Base-by-base conservation (phyloP, 805 yeast genomes). In the Candida ascalaphidarum region DNA sequence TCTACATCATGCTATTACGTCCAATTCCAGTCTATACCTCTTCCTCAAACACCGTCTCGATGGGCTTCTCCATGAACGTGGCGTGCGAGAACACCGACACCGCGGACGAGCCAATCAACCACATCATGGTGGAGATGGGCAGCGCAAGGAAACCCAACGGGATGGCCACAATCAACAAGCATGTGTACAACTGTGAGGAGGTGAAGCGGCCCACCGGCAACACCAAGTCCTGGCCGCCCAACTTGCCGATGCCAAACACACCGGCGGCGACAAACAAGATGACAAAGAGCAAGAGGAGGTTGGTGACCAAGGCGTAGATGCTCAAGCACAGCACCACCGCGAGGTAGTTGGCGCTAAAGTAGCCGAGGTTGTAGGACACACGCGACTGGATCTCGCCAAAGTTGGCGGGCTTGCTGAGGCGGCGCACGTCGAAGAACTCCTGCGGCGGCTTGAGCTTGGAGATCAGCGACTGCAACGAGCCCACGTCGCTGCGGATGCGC, bases 31-130 rank as follows among this genome's bases (percentile, higher is more conserved):
- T 13, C 30, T 48, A 62, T 21, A 62, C 68, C 40, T 81, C 84
- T 51, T 85, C 96, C 49, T 86, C 92, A 50, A 89, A 92, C 12
- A 89, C 88, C 21, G 89, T 77, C 61, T 92, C 97, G 35, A 88
- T 78, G 13, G 98, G 98, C 60, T 89, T 92, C 50, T 92, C 97
- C 73, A 92, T 68, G 37, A 89, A 64, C 3, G 88, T 66, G 25
- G 96, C 98, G 55, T 92, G 98, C 3, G 85, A 70, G 26, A 86
- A 60, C 22, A 89, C 82, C 21, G 81, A 54, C 26, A 79, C 79
- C 16, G 80, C 79, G 22, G 92, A 78, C 11, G 94, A 82, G 43
- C 95, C 92, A 42, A 81, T 70, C 42, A 89, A 71, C 97, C 97
- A 92, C 65, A 92, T 68, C 54, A 92, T 54, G 4, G 96, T 82